These are phyloP conservation scores for Cyclostephanos tholiformis DNA, from an alignment of 108 stramenopile genomes.

Conservation along the genomic window DNA sequence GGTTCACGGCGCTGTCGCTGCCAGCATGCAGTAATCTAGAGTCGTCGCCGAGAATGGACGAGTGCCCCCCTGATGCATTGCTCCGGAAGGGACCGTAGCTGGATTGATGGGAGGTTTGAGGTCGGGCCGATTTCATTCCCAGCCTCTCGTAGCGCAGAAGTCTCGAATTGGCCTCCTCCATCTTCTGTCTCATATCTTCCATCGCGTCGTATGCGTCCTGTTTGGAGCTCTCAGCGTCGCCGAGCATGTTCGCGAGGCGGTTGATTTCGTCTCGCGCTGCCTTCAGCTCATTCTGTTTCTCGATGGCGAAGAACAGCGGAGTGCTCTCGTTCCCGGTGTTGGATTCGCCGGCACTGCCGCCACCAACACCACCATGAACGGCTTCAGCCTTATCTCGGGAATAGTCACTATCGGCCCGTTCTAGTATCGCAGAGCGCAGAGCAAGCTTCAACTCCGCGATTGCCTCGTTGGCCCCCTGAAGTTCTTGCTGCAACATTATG, in stretches of 20 bases:
- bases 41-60: conserved; percentile 4
- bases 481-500: conserved; percentile 79
- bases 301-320: conserved; percentile 87
- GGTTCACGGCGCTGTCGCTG: conserved; percentile 61
- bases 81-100: conserved; percentile 33
- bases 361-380: background rate
- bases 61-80: conserved; percentile 10
- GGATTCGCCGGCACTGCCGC: conserved; percentile 7
- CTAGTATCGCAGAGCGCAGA: conserved; percentile 60
- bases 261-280: conserved; percentile 84
- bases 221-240: conserved; percentile 76
- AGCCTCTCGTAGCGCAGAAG: conserved; percentile 70
- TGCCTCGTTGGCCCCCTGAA: conserved; percentile 75
- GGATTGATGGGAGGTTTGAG: conserved; percentile 10
- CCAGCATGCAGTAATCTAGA: conserved; percentile 3
- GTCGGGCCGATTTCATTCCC: conserved; percentile 33
- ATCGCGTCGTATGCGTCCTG: conserved; percentile 76
- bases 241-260: conserved; percentile 75
- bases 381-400: conserved; percentile 16
- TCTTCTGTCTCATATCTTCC: conserved; percentile 64
- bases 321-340: conserved; percentile 45
- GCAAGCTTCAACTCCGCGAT: conserved; percentile 83
- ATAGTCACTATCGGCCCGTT: conserved; percentile 24
- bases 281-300: conserved; percentile 88
- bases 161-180: conserved; percentile 74